phyloP scores from a whole-genome alignment of 257 asterid species.

The Jaltomata sinuosa region DNA sequence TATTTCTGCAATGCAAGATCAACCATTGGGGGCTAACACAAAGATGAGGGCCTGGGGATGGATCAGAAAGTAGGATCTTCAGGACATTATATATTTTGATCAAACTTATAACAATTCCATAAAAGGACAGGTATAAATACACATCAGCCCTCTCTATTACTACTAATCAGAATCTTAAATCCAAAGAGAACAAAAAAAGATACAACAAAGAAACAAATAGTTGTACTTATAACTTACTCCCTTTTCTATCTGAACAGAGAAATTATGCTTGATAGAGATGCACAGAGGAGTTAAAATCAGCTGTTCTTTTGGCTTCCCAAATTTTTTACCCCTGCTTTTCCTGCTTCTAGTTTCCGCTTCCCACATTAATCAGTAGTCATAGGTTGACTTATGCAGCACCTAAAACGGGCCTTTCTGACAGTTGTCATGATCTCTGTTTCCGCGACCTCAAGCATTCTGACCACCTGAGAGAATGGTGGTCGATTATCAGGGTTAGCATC shows the following conservation, averaged over 20 bases:
- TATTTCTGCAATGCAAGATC: background rate
- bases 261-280: slow-evolving; percentile 54
- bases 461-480: slow-evolving; percentile 80
- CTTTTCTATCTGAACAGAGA: slow-evolving; percentile 44
- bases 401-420: slow-evolving; percentile 90
- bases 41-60: background rate
- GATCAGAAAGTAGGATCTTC: background rate
- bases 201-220: slow-evolving; percentile 42
- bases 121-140: slow-evolving; percentile 23
- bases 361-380: slow-evolving; percentile 61
- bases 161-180: slow-evolving; percentile 39
- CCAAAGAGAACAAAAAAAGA: slow-evolving; percentile 13
- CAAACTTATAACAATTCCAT: background rate
- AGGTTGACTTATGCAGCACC: slow-evolving; percentile 91
- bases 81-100: background rate
- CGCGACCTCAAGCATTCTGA: slow-evolving; percentile 85
- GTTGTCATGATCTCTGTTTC: slow-evolving; percentile 81
- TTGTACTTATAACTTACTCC: slow-evolving; percentile 20
- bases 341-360: slow-evolving; percentile 11
- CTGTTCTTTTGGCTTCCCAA: slow-evolving; percentile 14
- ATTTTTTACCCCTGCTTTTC: slow-evolving; percentile 16
- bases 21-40: background rate
- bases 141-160: slow-evolving; percentile 36
- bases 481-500: slow-evolving; percentile 78
- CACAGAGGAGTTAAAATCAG: slow-evolving; percentile 26